Conservation (phyloP, 768 basidiomycete genomes). For the Lactarius psammicola region DNA sequence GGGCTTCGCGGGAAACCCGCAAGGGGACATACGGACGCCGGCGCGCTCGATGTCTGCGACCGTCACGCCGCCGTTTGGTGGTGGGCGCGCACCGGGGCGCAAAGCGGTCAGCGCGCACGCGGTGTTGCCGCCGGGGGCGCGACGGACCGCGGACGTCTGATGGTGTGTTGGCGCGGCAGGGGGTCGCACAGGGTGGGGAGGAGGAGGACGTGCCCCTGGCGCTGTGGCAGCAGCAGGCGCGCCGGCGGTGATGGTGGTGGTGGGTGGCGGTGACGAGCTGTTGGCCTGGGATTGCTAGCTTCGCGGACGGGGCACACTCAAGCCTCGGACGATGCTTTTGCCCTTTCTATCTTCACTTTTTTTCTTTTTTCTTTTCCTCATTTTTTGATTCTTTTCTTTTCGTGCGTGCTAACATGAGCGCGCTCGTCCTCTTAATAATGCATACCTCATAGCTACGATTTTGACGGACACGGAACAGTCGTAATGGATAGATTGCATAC, state of each 20-base stretch:
- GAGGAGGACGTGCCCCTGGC: slow-evolving; percentile 83
- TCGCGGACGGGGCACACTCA: too few relatives aligned
- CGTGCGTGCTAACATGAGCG: not conserved
- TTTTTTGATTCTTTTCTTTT: slow-evolving; percentile 3
- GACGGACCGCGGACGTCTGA: slow-evolving; percentile 46
- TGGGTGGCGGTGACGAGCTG: too few relatives aligned
- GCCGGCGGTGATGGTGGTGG: slow-evolving; percentile 14
- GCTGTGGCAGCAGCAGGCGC: slow-evolving; percentile 56
- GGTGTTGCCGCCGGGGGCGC: slow-evolving; percentile 39
- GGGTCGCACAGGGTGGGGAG: slow-evolving; percentile 38
- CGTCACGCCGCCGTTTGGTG: slow-evolving; percentile 38
- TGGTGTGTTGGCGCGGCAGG: slow-evolving; percentile 30
- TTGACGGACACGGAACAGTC: slow-evolving; percentile 26
- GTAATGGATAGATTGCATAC: slow-evolving; percentile 25
- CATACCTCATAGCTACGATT: slow-evolving; percentile 28
- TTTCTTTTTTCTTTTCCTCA: not conserved
- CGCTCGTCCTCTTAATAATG: slow-evolving; percentile 1
- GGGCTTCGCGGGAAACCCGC: not conserved
- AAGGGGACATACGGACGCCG: slow-evolving; percentile 41
- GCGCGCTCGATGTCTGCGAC: slow-evolving; percentile 74
- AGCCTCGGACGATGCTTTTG: slow-evolving; percentile 1
- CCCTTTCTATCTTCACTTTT: not conserved
- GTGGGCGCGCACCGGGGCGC: slow-evolving; percentile 44
- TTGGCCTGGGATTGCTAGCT: too few relatives aligned
- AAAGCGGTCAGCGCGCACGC: slow-evolving; percentile 71